phyloP scores from a whole-genome alignment of 208 protist species.

The Trypanosoma rangeli region DNA sequence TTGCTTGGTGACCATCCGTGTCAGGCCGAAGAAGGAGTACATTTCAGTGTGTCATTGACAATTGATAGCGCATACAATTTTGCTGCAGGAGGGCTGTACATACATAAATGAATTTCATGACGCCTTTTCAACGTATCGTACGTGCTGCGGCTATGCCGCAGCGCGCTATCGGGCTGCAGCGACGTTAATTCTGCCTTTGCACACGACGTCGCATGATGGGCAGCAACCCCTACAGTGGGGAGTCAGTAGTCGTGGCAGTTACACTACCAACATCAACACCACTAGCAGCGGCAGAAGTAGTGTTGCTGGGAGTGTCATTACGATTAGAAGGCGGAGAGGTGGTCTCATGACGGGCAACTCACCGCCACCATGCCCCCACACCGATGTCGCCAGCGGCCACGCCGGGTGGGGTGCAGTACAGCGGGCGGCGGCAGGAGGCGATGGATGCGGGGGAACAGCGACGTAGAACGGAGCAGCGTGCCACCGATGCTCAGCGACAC shows the following conservation, averaged over 20 bases:
- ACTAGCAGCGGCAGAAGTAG: background rate
- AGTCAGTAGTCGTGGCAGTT: background rate
- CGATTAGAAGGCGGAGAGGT: background rate
- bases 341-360: conserved; percentile 17
- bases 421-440: conserved; percentile 37
- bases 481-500: conserved; percentile 61
- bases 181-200: conserved; percentile 8
- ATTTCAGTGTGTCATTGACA: too few relatives aligned
- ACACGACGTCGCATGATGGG: background rate
- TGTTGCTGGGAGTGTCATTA: background rate
- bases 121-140: conserved; percentile 7
- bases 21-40: background rate
- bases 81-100: too few relatives aligned
- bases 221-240: background rate
- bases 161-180: conserved; percentile 1
- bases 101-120: background rate
- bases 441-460: conserved; percentile 44
- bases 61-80: too few relatives aligned
- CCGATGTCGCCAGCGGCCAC: conserved; percentile 68
- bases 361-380: conserved; percentile 40
- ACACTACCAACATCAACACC: background rate
- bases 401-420: conserved; percentile 80
- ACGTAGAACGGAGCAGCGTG: conserved; percentile 55
- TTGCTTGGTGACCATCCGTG: background rate
- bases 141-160: background rate